Conservation (phyloP, 768 basidiomycete genomes). For the Boletus subcaerulescens region DNA sequence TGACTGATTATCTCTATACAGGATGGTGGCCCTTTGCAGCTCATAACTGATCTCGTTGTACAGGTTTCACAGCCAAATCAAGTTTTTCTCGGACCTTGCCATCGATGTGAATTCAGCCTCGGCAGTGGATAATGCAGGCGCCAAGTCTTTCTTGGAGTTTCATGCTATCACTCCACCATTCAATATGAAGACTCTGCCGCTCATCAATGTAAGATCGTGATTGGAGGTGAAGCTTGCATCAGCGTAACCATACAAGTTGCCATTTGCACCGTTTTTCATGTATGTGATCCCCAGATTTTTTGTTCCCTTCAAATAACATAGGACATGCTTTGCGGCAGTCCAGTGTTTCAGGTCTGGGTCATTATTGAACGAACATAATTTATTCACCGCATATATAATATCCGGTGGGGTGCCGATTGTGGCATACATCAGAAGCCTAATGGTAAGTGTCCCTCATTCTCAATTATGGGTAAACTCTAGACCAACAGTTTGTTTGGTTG, state of each 20-base stretch:
- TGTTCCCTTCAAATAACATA: neutral
- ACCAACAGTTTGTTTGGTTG: no score
- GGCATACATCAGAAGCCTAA: neutral
- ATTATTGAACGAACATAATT: neutral
- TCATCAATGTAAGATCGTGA: conserved; percentile 7
- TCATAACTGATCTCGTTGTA: conserved; percentile 28
- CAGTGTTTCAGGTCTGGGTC: neutral
- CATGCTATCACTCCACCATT: conserved; percentile 23
- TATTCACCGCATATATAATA: neutral
- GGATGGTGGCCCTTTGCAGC: conserved; percentile 14
- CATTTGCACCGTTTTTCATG: neutral
- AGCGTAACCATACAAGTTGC: conserved; percentile 10
- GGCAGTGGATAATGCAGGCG: conserved; percentile 12
- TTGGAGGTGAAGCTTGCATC: conserved; percentile 30
- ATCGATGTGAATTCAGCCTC: conserved; percentile 7
- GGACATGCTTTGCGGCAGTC: neutral
- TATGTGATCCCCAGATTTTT: neutral
- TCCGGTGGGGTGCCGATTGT: neutral
- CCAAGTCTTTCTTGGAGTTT: conserved; percentile 24
- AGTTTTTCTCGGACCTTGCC: neutral
- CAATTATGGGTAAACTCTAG: no score
- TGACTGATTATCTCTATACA: conserved; percentile 18
- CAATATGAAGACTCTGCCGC: neutral
- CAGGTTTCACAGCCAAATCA: conserved; percentile 29
- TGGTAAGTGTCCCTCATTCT: no score